A percentile compares a stretch with the other conserved stretches of the same genome.
These are phyloP conservation scores for Diaporthe vaccinii DNA, from an alignment of 2,329 filamentous ascomycete species.

Conservation along the genomic window DNA sequence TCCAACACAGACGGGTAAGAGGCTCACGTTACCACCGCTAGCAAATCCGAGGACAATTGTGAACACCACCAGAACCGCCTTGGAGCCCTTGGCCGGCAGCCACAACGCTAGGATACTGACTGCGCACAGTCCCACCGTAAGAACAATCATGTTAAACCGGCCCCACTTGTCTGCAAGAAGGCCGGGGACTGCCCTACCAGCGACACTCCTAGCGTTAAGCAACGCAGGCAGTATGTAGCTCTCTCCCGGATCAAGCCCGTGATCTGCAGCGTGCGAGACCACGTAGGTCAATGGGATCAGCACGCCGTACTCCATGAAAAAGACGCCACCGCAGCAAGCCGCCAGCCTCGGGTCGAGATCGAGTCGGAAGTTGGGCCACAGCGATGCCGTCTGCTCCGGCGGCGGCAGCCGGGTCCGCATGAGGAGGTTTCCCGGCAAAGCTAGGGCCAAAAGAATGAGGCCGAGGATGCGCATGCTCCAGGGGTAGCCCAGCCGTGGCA, in stretches of 20 bases:
- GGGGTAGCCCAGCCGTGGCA: slow-evolving; percentile 60
- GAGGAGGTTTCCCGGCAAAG: slow-evolving; percentile 61
- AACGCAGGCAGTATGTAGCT: slow-evolving; percentile 84
- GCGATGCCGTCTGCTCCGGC: slow-evolving; percentile 49
- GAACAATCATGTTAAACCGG: slow-evolving; percentile 84
- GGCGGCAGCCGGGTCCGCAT: slow-evolving; percentile 68
- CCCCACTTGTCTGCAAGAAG: slow-evolving; percentile 81
- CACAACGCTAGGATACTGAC: slow-evolving; percentile 74
- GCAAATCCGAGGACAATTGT: slow-evolving; percentile 82
- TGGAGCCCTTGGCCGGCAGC: slow-evolving; percentile 71
- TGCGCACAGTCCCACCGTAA: slow-evolving; percentile 70
- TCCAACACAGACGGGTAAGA: slow-evolving; percentile 84
- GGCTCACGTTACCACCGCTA: slow-evolving; percentile 81
- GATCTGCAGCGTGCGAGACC: slow-evolving; percentile 74
- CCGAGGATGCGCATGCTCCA: slow-evolving; percentile 63
- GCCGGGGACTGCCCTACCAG: slow-evolving; percentile 83
- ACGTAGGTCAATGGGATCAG: slow-evolving; percentile 84
- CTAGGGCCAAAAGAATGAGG: slow-evolving; percentile 62
- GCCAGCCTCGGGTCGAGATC: slow-evolving; percentile 72
- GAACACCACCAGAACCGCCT: slow-evolving; percentile 74
- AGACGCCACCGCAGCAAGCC: slow-evolving; percentile 72
- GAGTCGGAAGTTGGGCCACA: slow-evolving; percentile 70
- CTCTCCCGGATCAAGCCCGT: slow-evolving; percentile 70
- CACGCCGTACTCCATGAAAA: slow-evolving; percentile 78
- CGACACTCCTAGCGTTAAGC: slow-evolving; percentile 81